Conservation (phyloP, 139 green algal genomes). For the Nannochloris sp. region DNA sequence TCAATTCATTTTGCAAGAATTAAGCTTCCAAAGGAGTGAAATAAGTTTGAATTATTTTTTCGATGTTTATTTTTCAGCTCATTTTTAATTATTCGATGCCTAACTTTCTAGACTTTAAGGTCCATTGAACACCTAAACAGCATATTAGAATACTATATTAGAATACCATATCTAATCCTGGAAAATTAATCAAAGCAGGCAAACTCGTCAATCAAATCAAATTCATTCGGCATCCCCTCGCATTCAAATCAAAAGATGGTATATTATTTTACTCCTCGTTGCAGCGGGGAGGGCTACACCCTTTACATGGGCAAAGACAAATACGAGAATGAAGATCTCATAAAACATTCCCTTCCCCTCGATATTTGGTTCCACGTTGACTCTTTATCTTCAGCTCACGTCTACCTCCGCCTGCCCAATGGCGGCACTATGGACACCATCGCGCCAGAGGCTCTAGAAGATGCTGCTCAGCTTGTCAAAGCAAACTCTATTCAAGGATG, state of each 20-base stretch:
- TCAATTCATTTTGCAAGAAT: too few relatives aligned
- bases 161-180: too few relatives aligned
- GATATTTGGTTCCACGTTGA: constrained; percentile 95
- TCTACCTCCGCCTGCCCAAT: constrained; percentile 85
- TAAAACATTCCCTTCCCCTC: constrained; percentile 20
- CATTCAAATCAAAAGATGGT: constrained; percentile 81
- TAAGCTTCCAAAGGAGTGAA: too few relatives aligned
- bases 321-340: constrained; percentile 92
- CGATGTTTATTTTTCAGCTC: not conserved
- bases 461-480: constrained; percentile 92
- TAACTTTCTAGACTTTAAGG: not conserved
- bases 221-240: not conserved
- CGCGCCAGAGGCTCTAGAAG: constrained; percentile 74
- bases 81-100: not conserved
- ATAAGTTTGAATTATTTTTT: not conserved
- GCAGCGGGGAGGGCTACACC: constrained; percentile 58
- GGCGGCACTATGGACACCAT: constrained; percentile 65
- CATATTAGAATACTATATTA: too few relatives aligned
- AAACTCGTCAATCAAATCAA: not conserved
- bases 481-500: constrained; percentile 89
- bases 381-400: constrained; percentile 88
- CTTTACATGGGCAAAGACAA: constrained; percentile 92
- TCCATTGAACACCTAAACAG: not conserved
- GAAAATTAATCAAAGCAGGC: too few relatives aligned
- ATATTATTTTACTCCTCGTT: constrained; percentile 73